Percentiles rank a stretch among this genome's conserved stretches.
Conservation (phyloP, 192 early-diverging fungal species). For the Pilobolus umbonatus region DNA sequence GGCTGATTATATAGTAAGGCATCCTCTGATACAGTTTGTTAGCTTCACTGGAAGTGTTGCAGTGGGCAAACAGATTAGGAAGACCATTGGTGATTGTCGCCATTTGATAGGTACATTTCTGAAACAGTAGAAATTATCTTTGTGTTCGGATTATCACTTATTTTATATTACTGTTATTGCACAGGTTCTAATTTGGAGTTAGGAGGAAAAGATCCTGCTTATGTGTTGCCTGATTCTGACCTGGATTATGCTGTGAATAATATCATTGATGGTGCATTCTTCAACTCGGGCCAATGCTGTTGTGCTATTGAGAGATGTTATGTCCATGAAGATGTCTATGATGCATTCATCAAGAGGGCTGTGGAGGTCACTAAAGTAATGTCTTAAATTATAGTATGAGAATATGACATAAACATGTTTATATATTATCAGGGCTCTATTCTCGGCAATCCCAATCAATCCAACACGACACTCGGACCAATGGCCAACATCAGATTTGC, state of each 20-base stretch:
- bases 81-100: constrained; percentile 38
- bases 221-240: constrained; percentile 69
- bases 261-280: constrained; percentile 75
- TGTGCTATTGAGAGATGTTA: constrained; percentile 78
- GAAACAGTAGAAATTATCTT: constrained; percentile 4
- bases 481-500: constrained; percentile 68
- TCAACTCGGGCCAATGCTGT: constrained; percentile 80
- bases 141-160: not conserved
- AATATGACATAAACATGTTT: not conserved
- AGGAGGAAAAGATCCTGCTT: constrained; percentile 84
- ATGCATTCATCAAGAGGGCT: constrained; percentile 60
- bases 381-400: not conserved
- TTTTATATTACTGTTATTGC: too few species aligned
- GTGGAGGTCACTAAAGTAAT: constrained; percentile 50
- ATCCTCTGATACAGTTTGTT: constrained; percentile 60
- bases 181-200: constrained; percentile 69
- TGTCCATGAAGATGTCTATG: constrained; percentile 69
- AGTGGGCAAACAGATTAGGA: constrained; percentile 58
- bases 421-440: constrained; percentile 45
- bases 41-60: constrained; percentile 77
- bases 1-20: constrained; percentile 44
- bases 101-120: constrained; percentile 54
- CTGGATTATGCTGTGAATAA: constrained; percentile 68
- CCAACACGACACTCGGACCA: constrained; percentile 65
- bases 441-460: constrained; percentile 62